Evolutionary conservation across 139 green algal species (phyloP), one percentile per base, ranked within the genome.

Genomic region (Tetradesmus obliquus): DNA sequence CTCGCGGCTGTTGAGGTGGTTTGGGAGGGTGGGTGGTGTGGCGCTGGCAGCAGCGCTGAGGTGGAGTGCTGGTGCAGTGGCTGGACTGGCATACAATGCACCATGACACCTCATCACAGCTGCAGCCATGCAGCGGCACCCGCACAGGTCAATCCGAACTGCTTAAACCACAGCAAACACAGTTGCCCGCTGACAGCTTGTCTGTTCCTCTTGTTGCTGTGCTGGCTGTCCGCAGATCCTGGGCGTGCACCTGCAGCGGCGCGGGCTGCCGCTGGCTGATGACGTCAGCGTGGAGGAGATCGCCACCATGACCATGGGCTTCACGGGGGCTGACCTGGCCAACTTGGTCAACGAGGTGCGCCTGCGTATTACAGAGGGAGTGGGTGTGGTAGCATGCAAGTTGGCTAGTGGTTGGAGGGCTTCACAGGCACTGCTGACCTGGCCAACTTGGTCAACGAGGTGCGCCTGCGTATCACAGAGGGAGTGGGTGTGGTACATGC

Each of bases 281-380:
- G 94, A 96, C 58, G 94, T 95, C 57, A 74, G 6, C 1, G 57
- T 92, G 7, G 5, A 58, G 20, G 22, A 32, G 13, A 88, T 97
- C 24, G 95, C 95, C 2, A 71, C 87, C n/a, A 80, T 89, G 58
- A 97, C 96, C 45, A 96, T 95, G 32, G 96, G 96, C 71, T 97
- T 97, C 93, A 97, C 95, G 1, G 96, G 96, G 12, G 96, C 96
- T 55, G 96, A 98, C 94, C 90, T 98, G 82, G 96, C 95, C 54
- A 98, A 98, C 92, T 88, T 96, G 55, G 94, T 95, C 19, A 96
- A 96, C 66, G 94, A 96, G 91, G 86, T 90, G 71, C 19, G 84
- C 10, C 17, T 6, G 17, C 19, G 60, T 72, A 13, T 72, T 0
- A 72, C 60, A 72, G 10, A 72, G 10, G 10, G 60, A 19, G 12